A percentile compares a stretch with the other conserved stretches of the same genome.
These are phyloP conservation scores for Astrephomene gubernaculifera DNA, from an alignment of 139 green algal species.

Conservation along the genomic window DNA sequence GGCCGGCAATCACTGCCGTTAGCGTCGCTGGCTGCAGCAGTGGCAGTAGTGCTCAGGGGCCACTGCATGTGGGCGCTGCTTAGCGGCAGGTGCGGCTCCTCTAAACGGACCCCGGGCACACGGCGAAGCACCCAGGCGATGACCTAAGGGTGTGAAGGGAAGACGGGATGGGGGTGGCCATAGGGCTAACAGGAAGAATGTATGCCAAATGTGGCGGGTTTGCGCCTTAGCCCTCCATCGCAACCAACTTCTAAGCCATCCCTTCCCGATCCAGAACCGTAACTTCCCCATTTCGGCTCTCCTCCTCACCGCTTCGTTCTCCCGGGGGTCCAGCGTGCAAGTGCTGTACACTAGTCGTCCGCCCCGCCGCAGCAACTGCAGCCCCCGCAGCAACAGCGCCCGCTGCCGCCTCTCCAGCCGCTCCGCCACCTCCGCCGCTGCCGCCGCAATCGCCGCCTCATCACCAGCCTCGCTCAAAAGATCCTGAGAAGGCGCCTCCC, in stretches of 20 bases:
- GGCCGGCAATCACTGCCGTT: background rate
- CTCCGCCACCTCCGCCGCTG: background rate
- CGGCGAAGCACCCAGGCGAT: constrained; percentile 22
- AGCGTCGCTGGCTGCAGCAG: background rate
- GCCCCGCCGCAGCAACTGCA: constrained; percentile 77
- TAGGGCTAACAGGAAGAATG: too few relatives aligned
- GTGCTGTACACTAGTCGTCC: constrained; percentile 92
- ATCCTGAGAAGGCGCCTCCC: too few relatives aligned
- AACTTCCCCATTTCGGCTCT: too few relatives aligned
- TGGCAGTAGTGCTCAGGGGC: background rate
- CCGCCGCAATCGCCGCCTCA: too few relatives aligned
- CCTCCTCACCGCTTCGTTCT: constrained; percentile 39
- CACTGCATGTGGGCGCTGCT: background rate
- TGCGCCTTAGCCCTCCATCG: too few relatives aligned
- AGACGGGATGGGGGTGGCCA: too few relatives aligned
- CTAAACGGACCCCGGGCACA: background rate
- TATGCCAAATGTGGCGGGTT: too few relatives aligned
- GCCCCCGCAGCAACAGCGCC: constrained; percentile 73
- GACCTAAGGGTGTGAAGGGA: background rate
- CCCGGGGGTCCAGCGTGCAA: constrained; percentile 84
- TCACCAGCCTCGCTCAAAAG: too few relatives aligned
- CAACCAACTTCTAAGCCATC: too few relatives aligned
- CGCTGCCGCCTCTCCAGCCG: constrained; percentile 60
- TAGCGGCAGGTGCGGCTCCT: background rate
- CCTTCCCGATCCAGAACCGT: too few relatives aligned